Conservation (phyloP, 495 filamentous ascomycete species). For the Diplogelasinospora grovesii region DNA sequence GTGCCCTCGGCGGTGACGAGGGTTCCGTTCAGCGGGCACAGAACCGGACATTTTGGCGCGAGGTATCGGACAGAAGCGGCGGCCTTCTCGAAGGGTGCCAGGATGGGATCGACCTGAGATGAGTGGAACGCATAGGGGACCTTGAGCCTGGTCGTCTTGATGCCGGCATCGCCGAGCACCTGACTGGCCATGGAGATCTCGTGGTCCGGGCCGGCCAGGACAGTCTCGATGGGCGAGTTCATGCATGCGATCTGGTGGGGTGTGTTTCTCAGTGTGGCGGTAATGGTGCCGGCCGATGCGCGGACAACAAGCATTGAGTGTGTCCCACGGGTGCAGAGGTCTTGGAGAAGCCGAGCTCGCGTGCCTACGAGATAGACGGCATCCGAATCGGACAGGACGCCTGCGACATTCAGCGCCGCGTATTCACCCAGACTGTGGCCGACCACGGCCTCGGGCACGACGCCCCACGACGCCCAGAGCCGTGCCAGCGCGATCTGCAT, state of each 20-base stretch:
- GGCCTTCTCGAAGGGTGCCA: constrained; percentile 46
- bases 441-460: constrained; percentile 58
- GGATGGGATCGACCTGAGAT: constrained; percentile 56
- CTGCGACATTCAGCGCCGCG: constrained; percentile 63
- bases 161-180: constrained; percentile 39
- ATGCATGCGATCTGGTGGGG: constrained; percentile 50
- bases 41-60: constrained; percentile 46
- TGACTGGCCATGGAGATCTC: constrained; percentile 47
- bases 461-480: constrained; percentile 60
- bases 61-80: constrained; percentile 46
- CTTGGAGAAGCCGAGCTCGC: constrained; percentile 56
- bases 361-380: constrained; percentile 62
- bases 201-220: constrained; percentile 36
- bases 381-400: constrained; percentile 57
- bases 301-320: constrained; percentile 51
- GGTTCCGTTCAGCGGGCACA: constrained; percentile 52
- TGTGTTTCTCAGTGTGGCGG: constrained; percentile 6
- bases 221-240: constrained; percentile 44
- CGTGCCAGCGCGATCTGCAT: constrained; percentile 66
- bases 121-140: constrained; percentile 67
- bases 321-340: constrained; percentile 51
- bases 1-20: constrained; percentile 44
- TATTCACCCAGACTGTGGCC: constrained; percentile 73
- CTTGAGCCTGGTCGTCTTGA: constrained; percentile 50
- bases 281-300: constrained; percentile 30